phyloP scores from a whole-genome alignment of 768 basidiomycete species.

The Pisolithus sp. region DNA sequence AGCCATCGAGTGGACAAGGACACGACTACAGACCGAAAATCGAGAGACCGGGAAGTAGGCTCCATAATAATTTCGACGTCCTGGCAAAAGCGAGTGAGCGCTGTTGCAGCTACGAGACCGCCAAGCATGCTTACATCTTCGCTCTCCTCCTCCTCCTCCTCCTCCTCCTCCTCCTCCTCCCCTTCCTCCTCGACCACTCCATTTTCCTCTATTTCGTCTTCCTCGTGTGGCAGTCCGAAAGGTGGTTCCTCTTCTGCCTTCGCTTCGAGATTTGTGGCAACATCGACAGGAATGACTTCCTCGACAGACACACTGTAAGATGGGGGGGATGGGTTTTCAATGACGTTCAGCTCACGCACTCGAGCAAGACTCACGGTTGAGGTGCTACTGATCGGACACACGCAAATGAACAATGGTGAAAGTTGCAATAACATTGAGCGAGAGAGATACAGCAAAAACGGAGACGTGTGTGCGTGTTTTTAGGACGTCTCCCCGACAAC shows the following conservation, averaged over 20 bases:
- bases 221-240: constrained; percentile 27
- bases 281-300: constrained; percentile 38
- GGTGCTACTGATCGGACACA: constrained; percentile 43
- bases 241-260: constrained; percentile 34
- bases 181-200: constrained; percentile 19
- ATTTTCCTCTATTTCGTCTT: constrained; percentile 26
- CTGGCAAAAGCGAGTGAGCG: constrained; percentile 29
- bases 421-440: constrained; percentile 33
- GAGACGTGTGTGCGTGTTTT: constrained; percentile 2
- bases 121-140: constrained; percentile 36
- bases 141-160: constrained; percentile 38
- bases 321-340: constrained; percentile 9
- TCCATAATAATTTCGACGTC: constrained; percentile 93
- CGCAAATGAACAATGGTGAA: constrained; percentile 32
- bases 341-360: constrained; percentile 18
- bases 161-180: constrained; percentile 34
- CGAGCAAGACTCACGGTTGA: constrained; percentile 52
- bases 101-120: background rate
- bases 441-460: constrained; percentile 30
- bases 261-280: constrained; percentile 48
- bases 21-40: constrained; percentile 52
- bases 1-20: constrained; percentile 1
- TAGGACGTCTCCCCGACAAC: constrained; percentile 16
- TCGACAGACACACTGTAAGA: constrained; percentile 36
- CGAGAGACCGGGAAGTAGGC: constrained; percentile 60